Base-by-base conservation (phyloP, 2,329 filamentous ascomycete species). In the Penicillium sp. region DNA sequence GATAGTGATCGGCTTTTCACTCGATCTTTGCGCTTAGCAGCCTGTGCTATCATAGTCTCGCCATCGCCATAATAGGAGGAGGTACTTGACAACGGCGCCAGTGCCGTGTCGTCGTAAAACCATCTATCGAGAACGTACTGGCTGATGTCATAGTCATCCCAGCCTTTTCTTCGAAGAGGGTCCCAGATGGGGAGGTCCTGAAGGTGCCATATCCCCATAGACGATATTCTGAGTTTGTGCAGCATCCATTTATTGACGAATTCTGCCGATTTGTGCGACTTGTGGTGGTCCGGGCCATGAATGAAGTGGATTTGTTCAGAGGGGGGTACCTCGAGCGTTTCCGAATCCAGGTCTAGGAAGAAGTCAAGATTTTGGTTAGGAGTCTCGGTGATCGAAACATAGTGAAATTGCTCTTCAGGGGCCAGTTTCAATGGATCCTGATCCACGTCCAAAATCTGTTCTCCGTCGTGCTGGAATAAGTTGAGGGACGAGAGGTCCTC, bases 181-280 rank as follows among this genome's bases (percentile, higher is more conserved):
- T 64, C 55, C 15, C 71, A 59, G 23, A 64, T 64, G 3, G 66
- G 67, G 5, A 63, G 61, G n/a, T 66, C 65, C 19, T 71, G 71
- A 13, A 73, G 60, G 1, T 65, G 68, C 51, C 65, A 44, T 23
- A 73, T 69, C 41, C 72, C 68, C 23, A 73, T 52, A 1, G 67
- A 67, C 1, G 73, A 76, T 31, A 70, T 72, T 9, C 72, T 69
- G 3, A 76, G 65, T 29, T 70, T 69, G 44, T 76, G 71, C 0
- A 75, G 69, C 38, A 74, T 67, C 73, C 73, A 75, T 58, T 66
- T 70, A 31, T 73, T 71, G 56, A 75, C 66, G 51, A 72, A 74
- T 7, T 58, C 47, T 23, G 31, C 19, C 19, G 51, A 49, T 15
- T 13, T 44, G n/a, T 41, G 11, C 35, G 35, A 48, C 17, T 48